These are phyloP conservation scores for Hyaloscypha hepaticicola DNA, from an alignment of 495 filamentous ascomycete genomes.

Conservation along the genomic window DNA sequence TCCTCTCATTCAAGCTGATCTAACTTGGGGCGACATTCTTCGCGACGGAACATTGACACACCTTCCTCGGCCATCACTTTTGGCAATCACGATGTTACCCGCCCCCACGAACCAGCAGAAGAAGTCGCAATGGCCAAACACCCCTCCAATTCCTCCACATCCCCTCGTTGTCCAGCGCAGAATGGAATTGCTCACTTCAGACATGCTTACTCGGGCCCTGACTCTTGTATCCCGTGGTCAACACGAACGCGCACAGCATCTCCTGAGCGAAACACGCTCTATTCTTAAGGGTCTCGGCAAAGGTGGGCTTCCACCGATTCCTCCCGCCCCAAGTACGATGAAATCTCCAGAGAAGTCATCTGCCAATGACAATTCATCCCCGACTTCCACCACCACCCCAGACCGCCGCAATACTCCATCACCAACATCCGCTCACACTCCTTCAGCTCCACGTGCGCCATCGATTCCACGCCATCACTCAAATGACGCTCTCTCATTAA, in stretches of 20 bases:
- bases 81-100: conserved; percentile 99
- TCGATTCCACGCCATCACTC: conserved; percentile 26
- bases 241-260: conserved; percentile 88
- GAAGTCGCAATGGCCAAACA: conserved; percentile 55
- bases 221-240: conserved; percentile 89
- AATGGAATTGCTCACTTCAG: conserved; percentile 97
- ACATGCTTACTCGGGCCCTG: conserved; percentile 93
- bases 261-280: conserved; percentile 87
- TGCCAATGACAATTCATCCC: conserved; percentile 14
- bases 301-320: conserved; percentile 90
- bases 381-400: conserved; percentile 33
- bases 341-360: conserved; percentile 20
- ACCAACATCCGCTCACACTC: conserved; percentile 47
- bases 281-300: conserved; percentile 96
- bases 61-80: conserved; percentile 80
- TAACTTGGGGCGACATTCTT: conserved; percentile 91
- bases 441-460: conserved; percentile 35
- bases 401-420: conserved; percentile 45
- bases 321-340: conserved; percentile 43
- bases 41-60: conserved; percentile 88
- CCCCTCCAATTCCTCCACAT: conserved; percentile 89
- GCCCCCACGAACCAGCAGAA: conserved; percentile 56
- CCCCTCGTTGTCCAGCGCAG: conserved; percentile 93
- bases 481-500: conserved; percentile 43
- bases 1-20: conserved; percentile 91